These are phyloP conservation scores for Cryptococcus floricola DNA, from an alignment of 1,284 basidiomycete genomes.

Conservation along the genomic window DNA sequence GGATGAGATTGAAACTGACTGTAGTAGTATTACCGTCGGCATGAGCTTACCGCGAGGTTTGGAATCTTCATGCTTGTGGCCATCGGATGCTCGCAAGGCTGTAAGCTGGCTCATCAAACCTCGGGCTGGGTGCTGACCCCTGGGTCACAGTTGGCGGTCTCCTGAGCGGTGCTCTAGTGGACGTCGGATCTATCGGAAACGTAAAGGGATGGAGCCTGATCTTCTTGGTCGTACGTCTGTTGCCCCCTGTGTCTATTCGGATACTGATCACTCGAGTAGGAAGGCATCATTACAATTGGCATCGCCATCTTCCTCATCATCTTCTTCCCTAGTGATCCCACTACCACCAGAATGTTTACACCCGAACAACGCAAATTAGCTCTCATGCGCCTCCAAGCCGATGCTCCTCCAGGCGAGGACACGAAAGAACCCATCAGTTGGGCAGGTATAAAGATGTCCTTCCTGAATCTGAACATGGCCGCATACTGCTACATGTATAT, in stretches of 20 bases:
- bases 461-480: conserved; percentile 14
- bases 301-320: conserved; percentile 22
- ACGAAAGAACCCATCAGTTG: conserved; percentile 18
- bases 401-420: conserved; percentile 24
- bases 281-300: conserved; percentile 37
- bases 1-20: background rate
- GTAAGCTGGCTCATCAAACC: background rate
- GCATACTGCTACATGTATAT: conserved; percentile 22
- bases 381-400: conserved; percentile 22
- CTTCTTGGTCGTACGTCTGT: conserved; percentile 17
- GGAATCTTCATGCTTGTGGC: conserved; percentile 23
- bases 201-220: conserved; percentile 21
- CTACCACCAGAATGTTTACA: conserved; percentile 23
- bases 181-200: conserved; percentile 16
- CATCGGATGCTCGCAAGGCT: conserved; percentile 11
- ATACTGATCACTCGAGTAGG: too few relatives aligned
- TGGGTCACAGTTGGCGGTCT: conserved; percentile 17
- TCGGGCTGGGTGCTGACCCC: background rate
- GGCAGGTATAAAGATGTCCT: conserved; percentile 15
- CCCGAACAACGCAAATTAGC: conserved; percentile 25
- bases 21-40: conserved; percentile 20
- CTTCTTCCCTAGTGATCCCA: conserved; percentile 27
- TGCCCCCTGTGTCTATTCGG: too few relatives aligned
- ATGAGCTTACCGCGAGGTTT: conserved; percentile 22
- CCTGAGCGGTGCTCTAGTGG: conserved; percentile 18